Percentiles rank a stretch among this genome's conserved stretches.
Evolutionary conservation across 2,329 filamentous ascomycete genomes (phyloP).

Genomic region (Aspergillus sp.): DNA sequence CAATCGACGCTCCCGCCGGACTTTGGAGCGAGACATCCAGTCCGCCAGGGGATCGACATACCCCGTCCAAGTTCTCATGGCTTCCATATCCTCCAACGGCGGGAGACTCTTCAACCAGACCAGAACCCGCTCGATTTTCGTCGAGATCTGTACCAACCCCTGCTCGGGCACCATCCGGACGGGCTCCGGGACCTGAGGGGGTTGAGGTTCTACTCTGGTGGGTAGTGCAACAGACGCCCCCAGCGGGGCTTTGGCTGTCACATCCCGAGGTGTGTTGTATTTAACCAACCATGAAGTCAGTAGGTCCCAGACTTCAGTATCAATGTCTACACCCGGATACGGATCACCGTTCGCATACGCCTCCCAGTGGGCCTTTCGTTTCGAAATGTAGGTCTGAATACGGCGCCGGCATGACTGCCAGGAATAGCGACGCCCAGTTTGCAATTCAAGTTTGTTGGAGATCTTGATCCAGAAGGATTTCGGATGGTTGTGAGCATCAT

Average conservation of each 20-base stretch:
- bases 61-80: constrained; percentile 1
- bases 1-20: not conserved
- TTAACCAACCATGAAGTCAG: constrained; percentile 20
- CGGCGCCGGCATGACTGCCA: constrained; percentile 33
- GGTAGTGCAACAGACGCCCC: not conserved
- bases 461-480: constrained; percentile 28
- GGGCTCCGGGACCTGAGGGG: not conserved
- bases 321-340: constrained; percentile 7
- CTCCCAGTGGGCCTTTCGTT: constrained; percentile 15
- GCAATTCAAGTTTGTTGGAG: constrained; percentile 14
- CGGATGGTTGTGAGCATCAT: constrained; percentile 15
- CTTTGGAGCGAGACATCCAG: not conserved
- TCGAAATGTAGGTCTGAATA: constrained; percentile 21
- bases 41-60: not conserved
- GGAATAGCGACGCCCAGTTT: constrained; percentile 28
- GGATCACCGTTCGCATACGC: constrained; percentile 9
- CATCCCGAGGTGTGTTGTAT: not conserved
- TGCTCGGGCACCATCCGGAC: constrained; percentile 2
- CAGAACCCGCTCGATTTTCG: constrained; percentile 13
- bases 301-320: constrained; percentile 5
- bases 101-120: constrained; percentile 17
- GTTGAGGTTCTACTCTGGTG: not conserved
- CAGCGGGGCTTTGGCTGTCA: not conserved
- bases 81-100: constrained; percentile 13
- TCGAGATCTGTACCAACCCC: constrained; percentile 5